A percentile compares a stretch with the other conserved stretches of the same genome.
These are phyloP conservation scores for Penicillium brevicompactum DNA, from an alignment of 2,329 filamentous ascomycete genomes.

Conservation along the genomic window DNA sequence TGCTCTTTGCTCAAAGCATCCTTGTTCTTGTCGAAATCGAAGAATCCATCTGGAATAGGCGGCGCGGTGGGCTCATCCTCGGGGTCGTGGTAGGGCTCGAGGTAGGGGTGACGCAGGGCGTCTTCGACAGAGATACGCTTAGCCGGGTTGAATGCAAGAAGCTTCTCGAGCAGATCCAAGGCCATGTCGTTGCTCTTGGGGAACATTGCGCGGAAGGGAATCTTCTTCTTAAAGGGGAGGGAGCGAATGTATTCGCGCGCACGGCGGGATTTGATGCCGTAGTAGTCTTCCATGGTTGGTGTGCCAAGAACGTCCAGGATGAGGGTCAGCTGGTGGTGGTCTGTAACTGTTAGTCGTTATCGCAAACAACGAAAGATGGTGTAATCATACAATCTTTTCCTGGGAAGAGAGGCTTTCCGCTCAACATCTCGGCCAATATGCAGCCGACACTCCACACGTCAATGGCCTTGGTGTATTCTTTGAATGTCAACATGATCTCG, in stretches of 20 bases:
- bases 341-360: constrained; percentile 47
- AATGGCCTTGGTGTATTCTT: constrained; percentile 99
- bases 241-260: constrained; percentile 98
- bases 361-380: neutral
- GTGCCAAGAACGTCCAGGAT: constrained; percentile 97
- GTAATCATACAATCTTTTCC: constrained; percentile 85
- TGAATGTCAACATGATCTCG: constrained; percentile 99
- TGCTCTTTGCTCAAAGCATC: constrained; percentile 98
- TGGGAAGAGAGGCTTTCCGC: constrained; percentile 95
- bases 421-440: constrained; percentile 97
- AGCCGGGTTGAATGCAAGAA: constrained; percentile 95
- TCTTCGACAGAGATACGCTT: constrained; percentile 99
- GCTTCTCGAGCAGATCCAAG: constrained; percentile 89
- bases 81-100: constrained; percentile 98
- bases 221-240: constrained; percentile 99
- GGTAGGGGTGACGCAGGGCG: constrained; percentile 93
- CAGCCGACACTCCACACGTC: constrained; percentile 99
- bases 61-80: constrained; percentile 97
- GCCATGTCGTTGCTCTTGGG: constrained; percentile 98
- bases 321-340: constrained; percentile 96
- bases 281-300: constrained; percentile 99
- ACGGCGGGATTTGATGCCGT: constrained; percentile 97
- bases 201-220: constrained; percentile 94
- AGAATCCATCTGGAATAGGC: constrained; percentile 97
- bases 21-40: constrained; percentile 99